Percentiles rank a stretch among this genome's conserved stretches.
Evolutionary conservation across 2,329 filamentous ascomycete genomes (phyloP).

Genomic region (Coniochaeta hoffmannii): DNA sequence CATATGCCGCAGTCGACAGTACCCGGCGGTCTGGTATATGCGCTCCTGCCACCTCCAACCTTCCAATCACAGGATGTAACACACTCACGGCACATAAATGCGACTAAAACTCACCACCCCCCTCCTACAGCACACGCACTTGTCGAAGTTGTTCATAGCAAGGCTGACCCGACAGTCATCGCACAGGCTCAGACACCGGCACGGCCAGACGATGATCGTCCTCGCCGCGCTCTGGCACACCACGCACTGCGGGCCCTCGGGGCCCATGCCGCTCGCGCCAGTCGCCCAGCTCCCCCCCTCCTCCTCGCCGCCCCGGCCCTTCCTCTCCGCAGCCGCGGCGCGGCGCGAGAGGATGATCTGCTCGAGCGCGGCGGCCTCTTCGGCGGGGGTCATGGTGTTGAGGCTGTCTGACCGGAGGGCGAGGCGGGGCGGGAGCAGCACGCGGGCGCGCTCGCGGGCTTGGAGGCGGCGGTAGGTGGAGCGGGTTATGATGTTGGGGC

Average conservation of each 20-base stretch:
- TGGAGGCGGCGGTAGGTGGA: constrained; percentile 64
- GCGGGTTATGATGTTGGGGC: constrained; percentile 72
- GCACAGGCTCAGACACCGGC: constrained; percentile 86
- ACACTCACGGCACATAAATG: constrained; percentile 70
- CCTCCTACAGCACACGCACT: constrained; percentile 87
- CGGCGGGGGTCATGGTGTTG: constrained; percentile 40
- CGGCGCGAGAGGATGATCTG: constrained; percentile 50
- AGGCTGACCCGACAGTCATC: constrained; percentile 91
- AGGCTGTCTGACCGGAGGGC: constrained; percentile 11
- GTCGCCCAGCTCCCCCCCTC: constrained; percentile 48
- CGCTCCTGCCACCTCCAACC: too few species aligned
- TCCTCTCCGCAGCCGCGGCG: constrained; percentile 12
- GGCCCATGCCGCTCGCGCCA: constrained; percentile 65
- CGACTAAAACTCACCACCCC: constrained; percentile 85
- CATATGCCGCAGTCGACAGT: too few species aligned
- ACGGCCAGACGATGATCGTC: constrained; percentile 93
- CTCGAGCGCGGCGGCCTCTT: constrained; percentile 55
- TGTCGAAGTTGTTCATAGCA: constrained; percentile 95
- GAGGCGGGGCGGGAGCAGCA: constrained; percentile 48
- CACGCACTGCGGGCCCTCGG: constrained; percentile 74
- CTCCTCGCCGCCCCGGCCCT: constrained; percentile 7
- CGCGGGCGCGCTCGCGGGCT: constrained; percentile 60
- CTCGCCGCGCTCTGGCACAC: constrained; percentile 84
- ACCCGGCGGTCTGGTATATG: too few species aligned
- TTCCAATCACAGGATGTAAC: too few species aligned